Percentiles rank a stretch among this genome's conserved stretches.
These are phyloP conservation scores for Macrolepiota fuliginosa DNA, from an alignment of 768 basidiomycete genomes.

Conservation along the genomic window DNA sequence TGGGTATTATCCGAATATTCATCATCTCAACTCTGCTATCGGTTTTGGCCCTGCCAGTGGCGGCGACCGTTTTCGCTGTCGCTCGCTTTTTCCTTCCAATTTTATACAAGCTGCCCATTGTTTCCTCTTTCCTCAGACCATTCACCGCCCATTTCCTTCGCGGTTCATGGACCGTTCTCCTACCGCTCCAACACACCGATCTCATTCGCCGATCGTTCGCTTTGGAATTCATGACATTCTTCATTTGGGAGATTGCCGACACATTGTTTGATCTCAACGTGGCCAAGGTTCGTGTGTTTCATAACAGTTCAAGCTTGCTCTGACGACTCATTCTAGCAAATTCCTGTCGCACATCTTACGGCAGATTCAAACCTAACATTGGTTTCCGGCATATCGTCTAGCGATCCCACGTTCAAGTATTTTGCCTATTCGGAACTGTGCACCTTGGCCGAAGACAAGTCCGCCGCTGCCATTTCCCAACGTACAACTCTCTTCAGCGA, in stretches of 20 bases:
- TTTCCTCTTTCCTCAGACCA: conserved; percentile 51
- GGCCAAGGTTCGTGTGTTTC: conserved; percentile 44
- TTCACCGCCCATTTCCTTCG: conserved; percentile 63
- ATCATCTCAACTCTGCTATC: conserved; percentile 41
- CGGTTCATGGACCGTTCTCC: conserved; percentile 50
- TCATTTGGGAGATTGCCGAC: conserved; percentile 64
- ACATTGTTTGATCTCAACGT: conserved; percentile 57
- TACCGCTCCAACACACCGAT: conserved; percentile 44
- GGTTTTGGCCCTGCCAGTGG: conserved; percentile 32
- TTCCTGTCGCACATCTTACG: conserved; percentile 40
- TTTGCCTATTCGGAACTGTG: conserved; percentile 67
- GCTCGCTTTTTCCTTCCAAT: conserved; percentile 49
- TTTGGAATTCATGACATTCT: conserved; percentile 48
- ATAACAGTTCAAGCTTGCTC: not conserved
- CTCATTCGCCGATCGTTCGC: conserved; percentile 48
- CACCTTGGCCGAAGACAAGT: conserved; percentile 43
- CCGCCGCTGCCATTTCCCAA: conserved; percentile 36
- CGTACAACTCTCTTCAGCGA: conserved; percentile 64
- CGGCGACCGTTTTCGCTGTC: conserved; percentile 45
- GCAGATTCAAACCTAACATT: conserved; percentile 55
- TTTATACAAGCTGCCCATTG: conserved; percentile 51
- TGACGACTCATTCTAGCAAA: conserved; percentile 34
- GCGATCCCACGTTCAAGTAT: conserved; percentile 50
- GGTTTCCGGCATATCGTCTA: conserved; percentile 62
- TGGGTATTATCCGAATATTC: conserved; percentile 26